A percentile compares a stretch with the other conserved stretches of the same genome.
These are phyloP conservation scores for Linum trigynum DNA, from an alignment of 345 rosid species.

Conservation along the genomic window DNA sequence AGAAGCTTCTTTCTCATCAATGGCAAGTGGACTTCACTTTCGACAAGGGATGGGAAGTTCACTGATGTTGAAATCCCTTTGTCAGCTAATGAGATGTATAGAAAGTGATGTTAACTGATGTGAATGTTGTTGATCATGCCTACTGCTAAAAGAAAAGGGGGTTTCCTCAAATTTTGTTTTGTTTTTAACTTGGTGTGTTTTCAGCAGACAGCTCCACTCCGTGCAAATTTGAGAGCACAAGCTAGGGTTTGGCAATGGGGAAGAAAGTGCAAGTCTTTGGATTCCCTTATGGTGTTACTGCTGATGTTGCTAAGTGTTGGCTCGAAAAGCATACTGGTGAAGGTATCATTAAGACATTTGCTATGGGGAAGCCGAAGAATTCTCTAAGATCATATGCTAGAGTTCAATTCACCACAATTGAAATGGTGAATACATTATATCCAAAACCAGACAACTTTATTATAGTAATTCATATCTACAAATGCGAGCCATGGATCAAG, in stretches of 20 bases:
- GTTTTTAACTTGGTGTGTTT: no score
- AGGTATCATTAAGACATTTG: constrained; percentile 36
- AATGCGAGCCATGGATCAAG: constrained; percentile 28
- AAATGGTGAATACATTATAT: constrained; percentile 26
- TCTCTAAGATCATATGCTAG: constrained; percentile 35
- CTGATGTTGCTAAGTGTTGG: constrained; percentile 28
- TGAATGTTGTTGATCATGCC: no score
- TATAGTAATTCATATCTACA: constrained; percentile 35
- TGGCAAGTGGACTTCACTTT: no score
- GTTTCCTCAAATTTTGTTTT: no score
- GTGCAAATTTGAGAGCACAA: no score
- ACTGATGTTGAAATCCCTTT: no score
- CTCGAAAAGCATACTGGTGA: constrained; percentile 36
- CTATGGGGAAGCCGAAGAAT: constrained; percentile 23
- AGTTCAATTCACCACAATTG: constrained; percentile 44
- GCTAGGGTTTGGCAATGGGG: constrained; percentile 30
- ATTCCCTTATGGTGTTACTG: constrained; percentile 33
- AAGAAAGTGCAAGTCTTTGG: constrained; percentile 50
- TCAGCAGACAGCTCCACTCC: no score
- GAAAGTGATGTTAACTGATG: no score
- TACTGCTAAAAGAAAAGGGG: no score
- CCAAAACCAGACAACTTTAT: constrained; percentile 14
- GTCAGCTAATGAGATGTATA: no score
- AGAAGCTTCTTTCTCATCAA: no score
- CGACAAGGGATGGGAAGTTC: no score